A percentile compares a stretch with the other conserved stretches of the same genome.
phyloP scores from a whole-genome alignment of 805 yeast genomes.

The Schizosaccharomyces lindneri region DNA sequence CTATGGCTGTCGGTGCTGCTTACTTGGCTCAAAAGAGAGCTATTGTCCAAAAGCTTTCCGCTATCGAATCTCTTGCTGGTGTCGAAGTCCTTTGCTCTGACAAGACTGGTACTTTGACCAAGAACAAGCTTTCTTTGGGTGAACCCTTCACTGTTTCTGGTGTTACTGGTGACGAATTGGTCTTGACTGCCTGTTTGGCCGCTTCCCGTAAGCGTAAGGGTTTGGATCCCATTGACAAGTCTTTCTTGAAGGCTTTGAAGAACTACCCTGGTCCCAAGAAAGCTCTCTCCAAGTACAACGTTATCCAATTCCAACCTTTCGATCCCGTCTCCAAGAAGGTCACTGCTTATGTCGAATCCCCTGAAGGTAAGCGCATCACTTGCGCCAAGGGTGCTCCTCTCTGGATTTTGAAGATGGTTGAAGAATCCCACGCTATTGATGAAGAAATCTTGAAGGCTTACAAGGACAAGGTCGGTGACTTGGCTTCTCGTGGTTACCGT shows the following conservation, averaged over 20 bases:
- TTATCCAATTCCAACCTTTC: constrained; percentile 86
- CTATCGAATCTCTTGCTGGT: constrained; percentile 92
- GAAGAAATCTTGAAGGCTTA: constrained; percentile 83
- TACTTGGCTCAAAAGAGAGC: constrained; percentile 93
- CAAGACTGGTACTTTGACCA: constrained; percentile 93
- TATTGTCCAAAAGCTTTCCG: constrained; percentile 87
- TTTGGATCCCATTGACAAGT: constrained; percentile 91
- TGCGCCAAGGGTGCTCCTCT: constrained; percentile 98
- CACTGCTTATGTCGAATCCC: constrained; percentile 82
- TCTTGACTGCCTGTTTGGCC: constrained; percentile 94
- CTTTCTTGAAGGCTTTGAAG: constrained; percentile 77
- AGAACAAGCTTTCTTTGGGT: constrained; percentile 83
- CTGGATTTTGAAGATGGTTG: constrained; percentile 87
- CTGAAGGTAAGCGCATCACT: constrained; percentile 80
- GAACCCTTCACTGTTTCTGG: constrained; percentile 97
- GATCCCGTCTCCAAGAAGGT: constrained; percentile 96
- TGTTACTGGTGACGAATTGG: constrained; percentile 83
- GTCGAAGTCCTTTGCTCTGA: constrained; percentile 94
- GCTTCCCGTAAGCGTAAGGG: constrained; percentile 96
- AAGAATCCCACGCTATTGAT: constrained; percentile 89
- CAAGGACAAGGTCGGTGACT: constrained; percentile 91
- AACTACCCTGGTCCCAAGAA: constrained; percentile 77
- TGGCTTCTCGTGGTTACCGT: constrained; percentile 95
- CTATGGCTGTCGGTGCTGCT: constrained; percentile 99
- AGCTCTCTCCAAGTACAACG: constrained; percentile 82